Conservation (phyloP, 495 filamentous ascomycete genomes). For the Aspergillus olivimuriae region DNA sequence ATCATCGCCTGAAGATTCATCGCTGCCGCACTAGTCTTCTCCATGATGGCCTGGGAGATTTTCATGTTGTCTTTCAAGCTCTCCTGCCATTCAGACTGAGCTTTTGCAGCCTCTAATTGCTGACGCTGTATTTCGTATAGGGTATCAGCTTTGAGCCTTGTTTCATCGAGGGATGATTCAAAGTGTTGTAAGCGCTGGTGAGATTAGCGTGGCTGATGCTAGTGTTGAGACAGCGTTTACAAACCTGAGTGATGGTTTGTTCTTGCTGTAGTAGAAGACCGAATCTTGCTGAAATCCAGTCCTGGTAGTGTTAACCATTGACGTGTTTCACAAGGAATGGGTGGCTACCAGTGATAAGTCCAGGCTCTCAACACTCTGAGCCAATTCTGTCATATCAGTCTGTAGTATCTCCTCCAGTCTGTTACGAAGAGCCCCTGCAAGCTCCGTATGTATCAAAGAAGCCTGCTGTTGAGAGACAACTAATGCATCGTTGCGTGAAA, state of each 20-base stretch:
- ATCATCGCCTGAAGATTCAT: conserved; percentile 36
- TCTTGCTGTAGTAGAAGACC: conserved; percentile 27
- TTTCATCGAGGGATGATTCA: conserved; percentile 27
- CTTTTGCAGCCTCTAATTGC: conserved; percentile 29
- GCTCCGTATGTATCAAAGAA: conserved; percentile 19
- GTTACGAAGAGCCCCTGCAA: conserved; percentile 22
- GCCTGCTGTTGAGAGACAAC: conserved; percentile 19
- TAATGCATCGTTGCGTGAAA: conserved; percentile 20
- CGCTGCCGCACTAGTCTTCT: conserved; percentile 29
- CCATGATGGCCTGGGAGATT: conserved; percentile 33
- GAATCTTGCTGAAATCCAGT: conserved; percentile 28
- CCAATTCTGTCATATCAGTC: conserved; percentile 19
- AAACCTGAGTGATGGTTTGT: conserved; percentile 26
- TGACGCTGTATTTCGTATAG: conserved; percentile 32
- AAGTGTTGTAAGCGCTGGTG: conserved; percentile 33
- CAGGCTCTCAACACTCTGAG: conserved; percentile 24
- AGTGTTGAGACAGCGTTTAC: conserved; percentile 2
- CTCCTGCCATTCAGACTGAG: conserved; percentile 29
- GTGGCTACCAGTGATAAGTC: conserved; percentile 24
- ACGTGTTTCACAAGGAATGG: too few species aligned
- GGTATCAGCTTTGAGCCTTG: conserved; percentile 27
- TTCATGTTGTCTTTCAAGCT: conserved; percentile 26
- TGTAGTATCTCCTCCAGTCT: conserved; percentile 24
- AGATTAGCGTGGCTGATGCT: conserved; percentile 8
- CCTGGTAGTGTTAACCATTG: conserved; percentile 13